A percentile compares a stretch with the other conserved stretches of the same genome.
Conservation (phyloP, 2,329 filamentous ascomycete species). For the Penicillium sp. region DNA sequence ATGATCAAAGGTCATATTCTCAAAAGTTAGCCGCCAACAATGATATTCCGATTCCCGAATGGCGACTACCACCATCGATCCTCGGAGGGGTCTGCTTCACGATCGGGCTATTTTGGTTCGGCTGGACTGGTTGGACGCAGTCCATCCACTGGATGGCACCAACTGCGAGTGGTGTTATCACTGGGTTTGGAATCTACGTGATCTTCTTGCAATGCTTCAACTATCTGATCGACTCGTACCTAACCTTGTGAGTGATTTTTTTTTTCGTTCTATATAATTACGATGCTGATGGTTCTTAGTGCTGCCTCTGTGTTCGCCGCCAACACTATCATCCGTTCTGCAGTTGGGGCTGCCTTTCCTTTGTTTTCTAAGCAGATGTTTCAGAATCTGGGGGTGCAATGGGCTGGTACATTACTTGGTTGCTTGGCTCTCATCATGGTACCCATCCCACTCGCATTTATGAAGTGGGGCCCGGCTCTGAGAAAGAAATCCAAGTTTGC, state of each 20-base stretch:
- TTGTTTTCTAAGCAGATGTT: slow-evolving; percentile 45
- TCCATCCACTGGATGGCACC: slow-evolving; percentile 42
- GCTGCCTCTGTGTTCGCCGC: slow-evolving; percentile 45
- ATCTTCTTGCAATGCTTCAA: slow-evolving; percentile 43
- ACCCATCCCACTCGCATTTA: slow-evolving; percentile 43
- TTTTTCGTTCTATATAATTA: not conserved
- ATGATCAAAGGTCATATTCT: slow-evolving; percentile 30
- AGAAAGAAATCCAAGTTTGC: slow-evolving; percentile 35
- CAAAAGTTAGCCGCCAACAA: slow-evolving; percentile 36
- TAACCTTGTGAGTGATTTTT: slow-evolving; percentile 39
- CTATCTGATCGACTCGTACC: slow-evolving; percentile 46
- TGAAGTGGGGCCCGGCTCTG: slow-evolving; percentile 34
- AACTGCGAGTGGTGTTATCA: slow-evolving; percentile 36
- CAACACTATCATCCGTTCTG: slow-evolving; percentile 44
- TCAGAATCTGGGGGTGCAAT: slow-evolving; percentile 41
- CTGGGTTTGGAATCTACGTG: slow-evolving; percentile 37
- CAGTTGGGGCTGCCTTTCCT: slow-evolving; percentile 41
- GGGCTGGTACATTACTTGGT: slow-evolving; percentile 45
- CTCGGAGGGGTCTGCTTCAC: slow-evolving; percentile 39
- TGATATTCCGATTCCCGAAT: slow-evolving; percentile 37
- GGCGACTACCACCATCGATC: slow-evolving; percentile 37
- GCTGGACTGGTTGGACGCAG: slow-evolving; percentile 39
- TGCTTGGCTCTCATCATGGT: slow-evolving; percentile 42
- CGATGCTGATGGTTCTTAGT: slow-evolving; percentile 17
- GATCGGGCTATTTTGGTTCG: slow-evolving; percentile 43